Evolutionary conservation across 306 rosid species (phyloP), one percentile per base, ranked within the genome.

Genomic region (Coriaria nepalensis): DNA sequence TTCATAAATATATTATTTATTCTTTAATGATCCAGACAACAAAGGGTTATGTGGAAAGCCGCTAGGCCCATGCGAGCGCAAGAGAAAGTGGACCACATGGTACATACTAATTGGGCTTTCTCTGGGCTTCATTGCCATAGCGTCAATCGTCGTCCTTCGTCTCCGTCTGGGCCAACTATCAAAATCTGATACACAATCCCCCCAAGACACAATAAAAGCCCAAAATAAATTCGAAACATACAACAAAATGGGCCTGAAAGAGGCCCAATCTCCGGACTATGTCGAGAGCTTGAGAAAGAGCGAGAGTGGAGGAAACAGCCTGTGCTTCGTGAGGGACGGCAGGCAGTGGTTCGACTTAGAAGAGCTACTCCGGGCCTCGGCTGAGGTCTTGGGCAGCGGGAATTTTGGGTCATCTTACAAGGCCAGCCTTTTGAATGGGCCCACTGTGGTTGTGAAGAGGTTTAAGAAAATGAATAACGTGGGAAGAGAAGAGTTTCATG

Each of bases 391-490:
- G 7, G 98, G 95, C 0, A 73, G 85, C 64, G 95, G 95, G 2
- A 73, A 85, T 10, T 79, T 90, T 59, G 98, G 94, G 10, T 77
- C 95, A 0, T 77, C 94, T 0, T 90, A 79, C 39, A 90, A 85
- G 53, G 95, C 94, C 2, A 51, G 59, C 65, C 58, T 90, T 43
- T 4, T 59, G 42, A 71, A 12, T 12, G 95, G 94, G 52, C 58
- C 74, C 2, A 65, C 73, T 52, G 56, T 81, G 70, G 94, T 73
- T 9, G 98, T 90, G 68, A 90, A 85, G 76, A 81, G 95, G 60
- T 79, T 90, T 52, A 76, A 64, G 71, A 52, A 73, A 46, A 77
- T 90, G 94, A 79, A 77, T 40, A 75, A 14, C 15, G 66, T 73
- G 9, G 72, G 81, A 13, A 82, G 52, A 35, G 75, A 67, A 8